Percentiles rank a stretch among this genome's conserved stretches.
phyloP scores from a whole-genome alignment of 768 basidiomycete species.

The Leucocoprinus leucothites region DNA sequence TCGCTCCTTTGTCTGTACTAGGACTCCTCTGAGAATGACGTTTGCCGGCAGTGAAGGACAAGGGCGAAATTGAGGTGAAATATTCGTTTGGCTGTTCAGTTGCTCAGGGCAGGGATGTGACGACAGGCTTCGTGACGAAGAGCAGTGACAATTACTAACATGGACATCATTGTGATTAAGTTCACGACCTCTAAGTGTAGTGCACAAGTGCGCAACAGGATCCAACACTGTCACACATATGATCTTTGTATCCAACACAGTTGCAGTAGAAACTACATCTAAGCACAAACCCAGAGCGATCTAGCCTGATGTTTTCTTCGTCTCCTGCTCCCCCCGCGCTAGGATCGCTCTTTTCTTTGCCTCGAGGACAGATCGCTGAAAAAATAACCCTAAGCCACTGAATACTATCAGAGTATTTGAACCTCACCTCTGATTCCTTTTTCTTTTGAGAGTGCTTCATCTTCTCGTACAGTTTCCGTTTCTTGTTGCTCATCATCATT shows the following conservation, averaged over 20 bases:
- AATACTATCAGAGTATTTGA: background rate
- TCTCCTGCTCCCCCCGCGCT: constrained; percentile 44
- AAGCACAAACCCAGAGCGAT: background rate
- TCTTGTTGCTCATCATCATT: constrained; percentile 97
- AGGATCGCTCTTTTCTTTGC: constrained; percentile 49
- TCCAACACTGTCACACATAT: too few species aligned
- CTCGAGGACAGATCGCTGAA: constrained; percentile 60
- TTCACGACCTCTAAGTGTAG: too few species aligned
- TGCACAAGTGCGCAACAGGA: too few species aligned
- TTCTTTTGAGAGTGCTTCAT: constrained; percentile 86
- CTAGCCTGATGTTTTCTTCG: constrained; percentile 27
- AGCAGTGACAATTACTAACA: background rate
- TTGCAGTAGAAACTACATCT: too few species aligned
- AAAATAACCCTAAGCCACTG: background rate
- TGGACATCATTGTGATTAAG: background rate
- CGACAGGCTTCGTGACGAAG: constrained; percentile 1
- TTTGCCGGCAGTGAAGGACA: background rate
- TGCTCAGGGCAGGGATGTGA: background rate
- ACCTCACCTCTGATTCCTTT: constrained; percentile 71
- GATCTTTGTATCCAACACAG: too few species aligned
- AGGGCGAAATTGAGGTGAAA: background rate
- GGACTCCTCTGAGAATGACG: background rate
- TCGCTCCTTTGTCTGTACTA: constrained; percentile 1
- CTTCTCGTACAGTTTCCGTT: constrained; percentile 89
- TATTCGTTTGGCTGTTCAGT: background rate